Percentiles rank a stretch among this genome's conserved stretches.
phyloP scores from a whole-genome alignment of 1,284 basidiomycete genomes.

The Leccinum insigne region DNA sequence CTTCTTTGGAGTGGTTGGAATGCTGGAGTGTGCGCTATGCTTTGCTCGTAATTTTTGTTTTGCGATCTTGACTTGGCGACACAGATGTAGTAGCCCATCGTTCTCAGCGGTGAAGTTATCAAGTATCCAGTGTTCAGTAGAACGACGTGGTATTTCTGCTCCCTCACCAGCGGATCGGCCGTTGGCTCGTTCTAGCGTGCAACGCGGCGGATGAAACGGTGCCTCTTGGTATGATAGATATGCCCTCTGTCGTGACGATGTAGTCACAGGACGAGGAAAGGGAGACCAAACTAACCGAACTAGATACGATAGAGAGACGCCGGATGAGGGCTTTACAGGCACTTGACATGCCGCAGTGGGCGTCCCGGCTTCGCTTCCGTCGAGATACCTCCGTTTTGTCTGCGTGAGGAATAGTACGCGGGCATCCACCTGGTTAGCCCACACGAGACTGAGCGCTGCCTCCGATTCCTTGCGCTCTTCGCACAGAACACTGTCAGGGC shows the following conservation, averaged over 20 bases:
- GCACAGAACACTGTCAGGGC: slow-evolving; percentile 54
- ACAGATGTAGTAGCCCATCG: slow-evolving; percentile 56
- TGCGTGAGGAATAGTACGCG: slow-evolving; percentile 45
- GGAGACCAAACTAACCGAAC: slow-evolving; percentile 56
- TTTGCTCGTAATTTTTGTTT: slow-evolving; percentile 9
- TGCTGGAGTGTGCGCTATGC: slow-evolving; percentile 87
- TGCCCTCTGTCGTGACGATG: slow-evolving; percentile 61
- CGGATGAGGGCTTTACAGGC: slow-evolving; percentile 44
- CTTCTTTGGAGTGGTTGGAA: slow-evolving; percentile 92
- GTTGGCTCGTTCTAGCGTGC: slow-evolving; percentile 1
- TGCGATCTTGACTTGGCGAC: slow-evolving; percentile 15
- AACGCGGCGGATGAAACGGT: slow-evolving; percentile 9
- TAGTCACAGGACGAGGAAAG: slow-evolving; percentile 67
- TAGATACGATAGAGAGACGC: slow-evolving; percentile 64
- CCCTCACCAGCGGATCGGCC: not conserved
- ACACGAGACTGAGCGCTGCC: slow-evolving; percentile 82
- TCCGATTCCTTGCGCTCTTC: slow-evolving; percentile 60
- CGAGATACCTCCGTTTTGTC: slow-evolving; percentile 64
- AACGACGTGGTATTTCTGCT: slow-evolving; percentile 28
- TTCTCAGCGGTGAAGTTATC: slow-evolving; percentile 20
- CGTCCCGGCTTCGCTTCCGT: slow-evolving; percentile 28
- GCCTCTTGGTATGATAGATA: slow-evolving; percentile 40
- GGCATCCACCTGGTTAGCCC: slow-evolving; percentile 88
- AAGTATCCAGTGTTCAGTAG: slow-evolving; percentile 41
- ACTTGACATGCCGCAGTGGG: not conserved